Conservation (phyloP, 495 filamentous ascomycete genomes). For the Penicillium cataractarum region DNA sequence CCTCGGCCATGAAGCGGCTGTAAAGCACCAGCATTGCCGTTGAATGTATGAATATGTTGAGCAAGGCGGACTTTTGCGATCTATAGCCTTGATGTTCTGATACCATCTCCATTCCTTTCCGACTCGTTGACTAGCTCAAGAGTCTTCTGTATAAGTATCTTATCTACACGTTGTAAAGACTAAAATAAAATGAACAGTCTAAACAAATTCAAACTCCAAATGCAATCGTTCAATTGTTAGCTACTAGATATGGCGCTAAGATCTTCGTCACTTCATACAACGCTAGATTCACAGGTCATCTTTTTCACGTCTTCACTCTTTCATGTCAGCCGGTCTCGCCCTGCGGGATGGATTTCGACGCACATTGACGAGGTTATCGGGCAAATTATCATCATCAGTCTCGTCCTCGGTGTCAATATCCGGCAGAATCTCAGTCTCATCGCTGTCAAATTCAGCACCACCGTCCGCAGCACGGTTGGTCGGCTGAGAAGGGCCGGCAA, state of each 20-base stretch:
- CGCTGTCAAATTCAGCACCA: background rate
- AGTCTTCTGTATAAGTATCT: conserved; percentile 20
- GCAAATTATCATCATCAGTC: background rate
- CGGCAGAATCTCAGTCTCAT: background rate
- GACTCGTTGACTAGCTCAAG: conserved; percentile 3
- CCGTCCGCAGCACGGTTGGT: background rate
- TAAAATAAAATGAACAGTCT: conserved; percentile 3
- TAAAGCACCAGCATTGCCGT: conserved; percentile 13
- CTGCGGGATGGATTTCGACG: conserved; percentile 11
- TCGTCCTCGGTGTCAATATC: background rate
- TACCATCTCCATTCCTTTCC: conserved; percentile 36
- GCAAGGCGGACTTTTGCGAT: conserved; percentile 7
- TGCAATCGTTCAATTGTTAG: background rate
- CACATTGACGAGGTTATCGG: background rate
- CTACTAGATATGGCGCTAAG: background rate
- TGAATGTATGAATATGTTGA: conserved; percentile 27
- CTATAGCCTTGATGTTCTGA: conserved; percentile 17
- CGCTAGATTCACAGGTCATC: background rate
- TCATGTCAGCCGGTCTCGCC: conserved; percentile 6
- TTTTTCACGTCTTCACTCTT: conserved; percentile 1
- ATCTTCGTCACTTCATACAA: background rate
- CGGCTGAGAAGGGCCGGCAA: background rate
- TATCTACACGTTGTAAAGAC: conserved; percentile 18
- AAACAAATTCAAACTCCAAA: background rate
- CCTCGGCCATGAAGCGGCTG: conserved; percentile 35